Evolutionary conservation across 495 filamentous ascomycete species (phyloP).

Genomic region (Penicillium paradoxum): DNA sequence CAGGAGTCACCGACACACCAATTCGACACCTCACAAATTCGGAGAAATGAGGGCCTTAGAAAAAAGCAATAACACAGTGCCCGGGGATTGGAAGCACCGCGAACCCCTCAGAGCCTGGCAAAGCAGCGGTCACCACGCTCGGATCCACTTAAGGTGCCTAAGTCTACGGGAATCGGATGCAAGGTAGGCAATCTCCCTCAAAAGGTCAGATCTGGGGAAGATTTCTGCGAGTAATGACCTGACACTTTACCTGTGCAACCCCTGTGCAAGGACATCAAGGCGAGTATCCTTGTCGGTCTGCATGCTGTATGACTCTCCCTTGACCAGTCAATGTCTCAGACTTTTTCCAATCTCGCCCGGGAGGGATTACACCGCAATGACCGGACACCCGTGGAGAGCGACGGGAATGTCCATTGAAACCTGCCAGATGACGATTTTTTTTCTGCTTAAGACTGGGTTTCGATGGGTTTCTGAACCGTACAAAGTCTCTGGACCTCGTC

Average conservation of each 20-base stretch:
- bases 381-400: background rate
- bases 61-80: background rate
- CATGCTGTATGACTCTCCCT: conserved; percentile 15
- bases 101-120: background rate
- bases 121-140: background rate
- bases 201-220: conserved; percentile 13
- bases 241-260: conserved; percentile 18
- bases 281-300: conserved; percentile 14
- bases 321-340: conserved; percentile 16
- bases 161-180: conserved; percentile 6
- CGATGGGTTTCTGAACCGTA: background rate
- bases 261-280: conserved; percentile 14
- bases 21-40: conserved; percentile 1
- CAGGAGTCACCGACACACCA: conserved; percentile 2
- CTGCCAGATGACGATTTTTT: background rate
- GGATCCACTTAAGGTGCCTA: background rate
- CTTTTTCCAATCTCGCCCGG: conserved; percentile 14
- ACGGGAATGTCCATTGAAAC: background rate
- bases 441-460: background rate
- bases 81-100: too few relatives aligned
- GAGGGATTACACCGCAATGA: background rate
- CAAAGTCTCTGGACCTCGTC: background rate
- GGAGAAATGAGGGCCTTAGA: conserved; percentile 1
- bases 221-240: conserved; percentile 22
- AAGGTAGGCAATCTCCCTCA: conserved; percentile 1